Evolutionary conservation across 345 rosid genomes (phyloP).

Genomic region (Pugionium dolabratum): DNA sequence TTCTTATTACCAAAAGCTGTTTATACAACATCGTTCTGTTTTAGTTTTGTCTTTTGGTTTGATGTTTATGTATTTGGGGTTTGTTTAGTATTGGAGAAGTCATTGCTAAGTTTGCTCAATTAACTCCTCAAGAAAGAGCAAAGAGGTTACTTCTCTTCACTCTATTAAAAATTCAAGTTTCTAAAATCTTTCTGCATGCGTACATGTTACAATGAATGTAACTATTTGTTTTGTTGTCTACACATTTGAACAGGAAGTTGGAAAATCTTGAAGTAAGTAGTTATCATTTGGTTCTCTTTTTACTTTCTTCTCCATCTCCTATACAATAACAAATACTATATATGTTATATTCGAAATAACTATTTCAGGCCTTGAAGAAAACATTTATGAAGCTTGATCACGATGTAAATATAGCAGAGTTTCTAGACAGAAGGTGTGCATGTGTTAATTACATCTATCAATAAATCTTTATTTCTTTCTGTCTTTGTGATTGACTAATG

Average conservation of each 20-base stretch:
- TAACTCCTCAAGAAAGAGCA: conserved; percentile 84
- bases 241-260: conserved; percentile 63
- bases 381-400: conserved; percentile 85
- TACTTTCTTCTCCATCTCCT: not conserved
- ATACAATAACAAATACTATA: not conserved
- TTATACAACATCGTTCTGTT: not conserved
- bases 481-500: conserved; percentile 11
- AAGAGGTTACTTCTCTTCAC: conserved; percentile 52
- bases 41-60: not conserved
- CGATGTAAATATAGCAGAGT: conserved; percentile 72
- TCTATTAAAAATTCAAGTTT: not conserved
- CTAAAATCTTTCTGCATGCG: not conserved
- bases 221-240: conserved; percentile 22
- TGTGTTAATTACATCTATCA: conserved; percentile 7
- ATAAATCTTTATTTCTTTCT: conserved; percentile 3
- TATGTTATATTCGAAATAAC: too few relatives aligned
- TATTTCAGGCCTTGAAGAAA: conserved; percentile 70
- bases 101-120: conserved; percentile 67
- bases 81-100: conserved; percentile 65
- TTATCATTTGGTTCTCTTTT: conserved; percentile 23
- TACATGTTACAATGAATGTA: not conserved
- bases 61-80: too few relatives aligned
- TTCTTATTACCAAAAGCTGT: not conserved
- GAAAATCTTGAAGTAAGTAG: conserved; percentile 88
- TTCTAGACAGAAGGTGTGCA: conserved; percentile 69